A percentile compares a stretch with the other conserved stretches of the same genome.
These are phyloP conservation scores for Rhizoclosmatium sp. DNA, from an alignment of 192 early-diverging fungal species.

Conservation along the genomic window DNA sequence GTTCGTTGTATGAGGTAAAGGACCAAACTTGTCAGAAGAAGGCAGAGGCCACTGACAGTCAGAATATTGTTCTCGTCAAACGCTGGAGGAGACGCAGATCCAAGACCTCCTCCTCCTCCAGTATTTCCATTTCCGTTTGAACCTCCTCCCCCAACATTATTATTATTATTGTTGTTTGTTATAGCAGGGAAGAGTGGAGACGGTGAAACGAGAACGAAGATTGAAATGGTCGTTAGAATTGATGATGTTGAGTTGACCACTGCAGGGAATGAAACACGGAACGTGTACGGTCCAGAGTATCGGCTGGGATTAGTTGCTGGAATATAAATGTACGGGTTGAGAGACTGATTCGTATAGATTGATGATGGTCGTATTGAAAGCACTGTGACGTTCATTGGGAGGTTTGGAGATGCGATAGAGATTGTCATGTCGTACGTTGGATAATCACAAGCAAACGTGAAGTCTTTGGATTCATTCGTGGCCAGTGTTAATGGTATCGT, in stretches of 20 bases:
- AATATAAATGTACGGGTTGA: neutral
- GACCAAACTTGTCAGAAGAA: neutral
- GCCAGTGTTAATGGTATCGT: neutral
- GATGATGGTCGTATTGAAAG: neutral
- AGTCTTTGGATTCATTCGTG: neutral
- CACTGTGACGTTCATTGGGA: neutral
- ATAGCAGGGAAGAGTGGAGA: neutral
- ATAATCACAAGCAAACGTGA: neutral
- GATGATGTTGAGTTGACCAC: neutral
- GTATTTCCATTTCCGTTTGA: neutral
- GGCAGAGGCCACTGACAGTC: slow-evolving; percentile 4
- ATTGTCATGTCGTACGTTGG: slow-evolving; percentile 8
- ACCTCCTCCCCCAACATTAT: neutral
- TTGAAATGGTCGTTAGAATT: neutral
- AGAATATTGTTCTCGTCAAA: slow-evolving; percentile 7
- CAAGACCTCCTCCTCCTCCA: slow-evolving; percentile 2
- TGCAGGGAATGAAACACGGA: slow-evolving; percentile 8
- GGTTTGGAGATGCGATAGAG: neutral
- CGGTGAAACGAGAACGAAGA: neutral
- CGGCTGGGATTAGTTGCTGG: slow-evolving; percentile 2
- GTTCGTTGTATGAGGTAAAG: slow-evolving; percentile 9
- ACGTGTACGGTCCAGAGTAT: slow-evolving; percentile 28
- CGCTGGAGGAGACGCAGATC: too few species aligned
- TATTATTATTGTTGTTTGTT: neutral
- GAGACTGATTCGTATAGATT: neutral